Conservation (phyloP, 2,329 filamentous ascomycete species). For the Cladophialophora bantiana region DNA sequence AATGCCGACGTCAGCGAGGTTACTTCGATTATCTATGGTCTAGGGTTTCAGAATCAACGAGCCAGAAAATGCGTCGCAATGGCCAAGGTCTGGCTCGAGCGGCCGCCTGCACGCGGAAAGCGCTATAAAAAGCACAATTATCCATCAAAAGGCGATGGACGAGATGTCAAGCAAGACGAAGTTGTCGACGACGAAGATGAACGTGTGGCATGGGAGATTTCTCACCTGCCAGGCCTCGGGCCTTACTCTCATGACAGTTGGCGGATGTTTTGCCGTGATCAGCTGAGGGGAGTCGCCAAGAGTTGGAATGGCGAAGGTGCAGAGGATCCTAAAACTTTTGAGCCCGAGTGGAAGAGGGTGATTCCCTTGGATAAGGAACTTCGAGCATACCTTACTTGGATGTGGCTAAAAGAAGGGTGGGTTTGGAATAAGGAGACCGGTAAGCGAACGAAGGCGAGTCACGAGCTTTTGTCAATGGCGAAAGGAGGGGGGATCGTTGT, state of each 20-base stretch:
- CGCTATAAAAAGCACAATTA: conserved; percentile 66
- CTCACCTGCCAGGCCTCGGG: conserved; percentile 78
- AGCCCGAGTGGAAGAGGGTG: conserved; percentile 91
- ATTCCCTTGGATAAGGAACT: conserved; percentile 81
- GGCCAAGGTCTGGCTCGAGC: conserved; percentile 70
- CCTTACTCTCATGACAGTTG: conserved; percentile 87
- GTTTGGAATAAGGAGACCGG: conserved; percentile 79
- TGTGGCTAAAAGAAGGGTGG: conserved; percentile 88
- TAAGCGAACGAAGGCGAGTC: conserved; percentile 50
- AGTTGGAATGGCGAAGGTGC: conserved; percentile 69
- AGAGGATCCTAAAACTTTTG: conserved; percentile 58
- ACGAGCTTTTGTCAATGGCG: conserved; percentile 49
- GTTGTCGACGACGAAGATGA: conserved; percentile 58
- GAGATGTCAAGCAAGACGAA: conserved; percentile 57
- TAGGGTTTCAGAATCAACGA: conserved; percentile 75
- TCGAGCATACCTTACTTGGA: conserved; percentile 85
- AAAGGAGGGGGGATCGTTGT: conserved; percentile 50
- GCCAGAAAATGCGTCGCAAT: conserved; percentile 73
- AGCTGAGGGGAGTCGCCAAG: conserved; percentile 68
- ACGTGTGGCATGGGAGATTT: conserved; percentile 77
- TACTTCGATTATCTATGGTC: conserved; percentile 67
- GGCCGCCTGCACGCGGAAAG: conserved; percentile 66
- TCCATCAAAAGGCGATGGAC: conserved; percentile 58
- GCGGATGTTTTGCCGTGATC: conserved; percentile 91
- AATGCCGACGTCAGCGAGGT: conserved; percentile 64